Base-by-base conservation (phyloP, 441 rosid genomes). In the Brassica hybrid region DNA sequence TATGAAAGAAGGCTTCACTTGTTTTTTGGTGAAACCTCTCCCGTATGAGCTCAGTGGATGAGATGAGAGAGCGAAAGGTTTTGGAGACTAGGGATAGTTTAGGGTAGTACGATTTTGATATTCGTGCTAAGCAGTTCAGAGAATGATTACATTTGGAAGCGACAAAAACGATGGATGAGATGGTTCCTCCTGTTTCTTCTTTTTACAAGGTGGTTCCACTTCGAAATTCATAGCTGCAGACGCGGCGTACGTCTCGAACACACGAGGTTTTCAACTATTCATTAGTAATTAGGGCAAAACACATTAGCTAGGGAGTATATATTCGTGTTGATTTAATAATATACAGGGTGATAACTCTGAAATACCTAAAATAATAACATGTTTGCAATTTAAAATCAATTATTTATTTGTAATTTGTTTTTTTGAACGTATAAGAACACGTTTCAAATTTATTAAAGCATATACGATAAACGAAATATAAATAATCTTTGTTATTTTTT, bases 41-140 rank as follows among this genome's bases (percentile, higher is more conserved):
- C 21, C 80, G 12, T 80, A 76, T 84, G 67, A 88, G 80, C 63
- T 79, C 79, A 4, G 84, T 69, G 38, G 94, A 88, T 7, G 77
- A 79, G 72, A 91, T 21, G 62, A 87, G 78, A 36, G 87, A 74
- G 11, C 72, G 82, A 69, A 93, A 81, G 41, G 88, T 41, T 36
- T 83, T 88, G 43, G 89, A 93, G 81, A 93, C 91, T 4, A 82
- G 67, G 12, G 84, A 82, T 56, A 93, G 90, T 27, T 67, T 68
- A 1, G 94, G 95, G 72, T 88, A 85, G 71, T 85, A 78, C 13
- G 81, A 81, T 59, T 88, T 80, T 9, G 95, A 89, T 43, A 90
- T 12, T 11, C 95, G 90, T 1, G 94, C 88, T 34, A 93, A 75
- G 64, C 89, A 86, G 83, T 86, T 86, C 5, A 27, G 6, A 91